phyloP scores from a whole-genome alignment of 164 flowering plant genomes.

The Amborella trichopoda region DNA sequence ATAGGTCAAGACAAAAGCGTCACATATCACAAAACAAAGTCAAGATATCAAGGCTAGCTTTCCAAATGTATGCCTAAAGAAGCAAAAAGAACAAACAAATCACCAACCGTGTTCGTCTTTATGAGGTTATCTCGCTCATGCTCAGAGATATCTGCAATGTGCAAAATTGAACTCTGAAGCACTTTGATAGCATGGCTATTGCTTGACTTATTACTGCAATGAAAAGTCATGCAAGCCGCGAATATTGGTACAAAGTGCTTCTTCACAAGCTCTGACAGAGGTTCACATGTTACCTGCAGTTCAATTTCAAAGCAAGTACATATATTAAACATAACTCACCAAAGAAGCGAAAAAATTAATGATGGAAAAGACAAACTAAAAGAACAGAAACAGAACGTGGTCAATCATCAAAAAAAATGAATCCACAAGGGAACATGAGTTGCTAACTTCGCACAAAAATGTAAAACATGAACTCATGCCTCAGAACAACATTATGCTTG shows the following conservation, averaged over 20 bases:
- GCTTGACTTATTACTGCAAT: slow-evolving; percentile 51
- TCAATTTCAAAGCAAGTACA: too few species aligned
- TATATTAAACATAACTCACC: too few species aligned
- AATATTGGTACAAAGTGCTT: slow-evolving; percentile 76
- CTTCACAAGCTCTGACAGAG: slow-evolving; percentile 43
- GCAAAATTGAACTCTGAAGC: slow-evolving; percentile 61
- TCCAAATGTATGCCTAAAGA: too few species aligned
- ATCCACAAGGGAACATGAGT: too few species aligned
- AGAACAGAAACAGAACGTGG: background rate
- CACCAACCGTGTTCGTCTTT: slow-evolving; percentile 73
- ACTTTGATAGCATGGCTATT: slow-evolving; percentile 46
- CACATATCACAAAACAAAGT: background rate
- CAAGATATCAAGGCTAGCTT: too few species aligned
- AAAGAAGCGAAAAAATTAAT: background rate
- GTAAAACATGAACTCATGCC: too few species aligned
- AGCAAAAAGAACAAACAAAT: background rate
- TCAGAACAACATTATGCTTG: too few species aligned
- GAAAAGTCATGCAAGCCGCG: slow-evolving; percentile 71
- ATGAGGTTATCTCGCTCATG: slow-evolving; percentile 73
- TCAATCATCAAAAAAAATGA: background rate
- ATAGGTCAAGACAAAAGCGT: too few species aligned
- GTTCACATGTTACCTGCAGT: slow-evolving; percentile 47
- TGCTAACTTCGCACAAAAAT: too few species aligned
- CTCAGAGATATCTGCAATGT: slow-evolving; percentile 65
- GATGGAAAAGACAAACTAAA: background rate